These are phyloP conservation scores for Colletotrichum sp. DNA, from an alignment of 2,329 filamentous ascomycete species.

Conservation along the genomic window DNA sequence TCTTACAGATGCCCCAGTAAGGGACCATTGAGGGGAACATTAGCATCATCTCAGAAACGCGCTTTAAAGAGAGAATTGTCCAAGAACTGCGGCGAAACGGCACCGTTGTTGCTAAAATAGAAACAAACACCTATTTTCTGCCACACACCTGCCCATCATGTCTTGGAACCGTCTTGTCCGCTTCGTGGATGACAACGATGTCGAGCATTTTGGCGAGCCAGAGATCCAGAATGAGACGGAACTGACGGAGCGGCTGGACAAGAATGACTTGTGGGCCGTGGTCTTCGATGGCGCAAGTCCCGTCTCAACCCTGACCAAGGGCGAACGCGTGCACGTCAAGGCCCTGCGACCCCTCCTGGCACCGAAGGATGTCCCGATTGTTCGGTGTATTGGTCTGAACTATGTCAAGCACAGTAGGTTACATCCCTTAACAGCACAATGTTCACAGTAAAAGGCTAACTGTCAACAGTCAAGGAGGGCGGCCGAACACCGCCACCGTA, in stretches of 20 bases:
- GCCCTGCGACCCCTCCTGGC: conserved; percentile 32
- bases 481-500: conserved; percentile 55
- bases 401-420: conserved; percentile 39
- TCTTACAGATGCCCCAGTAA: neutral
- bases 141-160: neutral
- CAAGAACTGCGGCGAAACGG: neutral
- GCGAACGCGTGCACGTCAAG: conserved; percentile 34
- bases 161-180: conserved; percentile 37
- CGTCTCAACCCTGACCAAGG: conserved; percentile 26
- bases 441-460: neutral
- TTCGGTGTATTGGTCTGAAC: conserved; percentile 40
- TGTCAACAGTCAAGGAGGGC: conserved; percentile 51
- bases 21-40: neutral
- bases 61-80: neutral
- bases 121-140: neutral
- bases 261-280: conserved; percentile 32
- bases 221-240: conserved; percentile 29
- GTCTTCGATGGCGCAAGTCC: conserved; percentile 33
- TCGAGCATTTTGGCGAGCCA: conserved; percentile 37
- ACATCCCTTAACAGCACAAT: neutral
- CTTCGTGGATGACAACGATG: conserved; percentile 36
- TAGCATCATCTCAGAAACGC: neutral
- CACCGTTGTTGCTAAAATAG: neutral
- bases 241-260: conserved; percentile 25
- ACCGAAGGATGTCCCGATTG: conserved; percentile 36